Evolutionary conservation across 371 early-diverging fungal genomes (phyloP), one percentile per base, ranked within the genome.

Genomic region (Mucor indicus): DNA sequence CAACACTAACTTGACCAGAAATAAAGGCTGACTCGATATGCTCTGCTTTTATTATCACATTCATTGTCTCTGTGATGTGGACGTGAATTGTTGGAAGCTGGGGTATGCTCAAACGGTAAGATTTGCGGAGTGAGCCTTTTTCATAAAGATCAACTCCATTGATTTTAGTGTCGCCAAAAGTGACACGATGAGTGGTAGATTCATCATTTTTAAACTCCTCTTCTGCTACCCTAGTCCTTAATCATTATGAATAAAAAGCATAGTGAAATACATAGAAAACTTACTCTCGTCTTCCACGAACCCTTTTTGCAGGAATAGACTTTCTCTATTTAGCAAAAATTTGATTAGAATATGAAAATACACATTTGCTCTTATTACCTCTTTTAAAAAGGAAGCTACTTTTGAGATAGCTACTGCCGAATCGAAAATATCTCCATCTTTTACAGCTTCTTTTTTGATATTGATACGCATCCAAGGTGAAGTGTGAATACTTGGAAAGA

Each of bases 1-100:
- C 44, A 47, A 79, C 38, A 25, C 72, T 62, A 23, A 78, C 57
- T 41, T 78, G 77, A 15, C 83, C 83, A 31, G 57, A 62, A 17
- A 79, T 62, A 36, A 65, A 55, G 15, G 75, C 53, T 47, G 58
- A 64, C 8, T 57, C 65, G 1, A 67, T 47, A 23, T 72, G 50
- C 1, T 80, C 83, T 1, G 51, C 53, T 19, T 65, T 69, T 4
- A 69, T 50, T 16, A 69, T 48, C 0, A 59, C 71, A 53, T 78
- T 70, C 1, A 82, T 52, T 23, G 63, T 73, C 38, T 82, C 83
- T 0, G 43, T 60, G 4, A 69, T 72, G n/a, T 60, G 68, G 0
- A 64, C 65, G 20, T 50, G 38, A 19, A 75, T 56, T 1, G 36
- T 32, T 3, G 75, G 74, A n/a, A n/a, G n/a, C n/a, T n/a, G n/a